Base-by-base conservation (phyloP, 192 early-diverging fungal species). In the Globomyces pollinis-pini region DNA sequence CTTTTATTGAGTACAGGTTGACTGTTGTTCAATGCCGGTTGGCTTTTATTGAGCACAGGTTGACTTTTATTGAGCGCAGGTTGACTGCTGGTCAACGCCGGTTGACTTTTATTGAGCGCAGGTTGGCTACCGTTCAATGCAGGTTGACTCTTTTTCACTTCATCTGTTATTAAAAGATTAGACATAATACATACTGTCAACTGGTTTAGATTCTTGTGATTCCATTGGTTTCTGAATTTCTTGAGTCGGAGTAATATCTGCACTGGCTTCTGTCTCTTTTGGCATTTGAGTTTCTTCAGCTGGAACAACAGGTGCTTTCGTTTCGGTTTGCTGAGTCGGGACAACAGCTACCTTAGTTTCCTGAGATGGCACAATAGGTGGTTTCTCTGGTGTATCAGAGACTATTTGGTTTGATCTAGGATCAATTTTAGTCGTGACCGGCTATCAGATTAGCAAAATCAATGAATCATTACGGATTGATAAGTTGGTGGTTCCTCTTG, bases 401-500 rank as follows among this genome's bases (percentile, higher is more conserved):
- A 55, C n/a, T 7, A 55, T 26, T 55, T 55, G 29, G n/a, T 55
- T 55, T 16, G 52, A 12, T 55, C 52, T 55, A 55, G 52, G 52
- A 34, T 55, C 52, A 26, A 55, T 55, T 18, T 55, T 55, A 26
- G 38, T 18, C 21, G 26, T 24, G 6, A 24, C 52, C 8, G 52
- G 20, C 0, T n/a, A n/a, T n/a, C n/a, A n/a, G n/a, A n/a, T n/a
- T n/a, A n/a, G n/a, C n/a, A n/a, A n/a, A n/a, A n/a, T n/a, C n/a
- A n/a, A 26, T 20, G 23, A 26, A 26, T 47, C 44, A 26, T 36
- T 55, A 32, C 35, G 29, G 9, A 18, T 21, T 36, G 29, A 34
- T 20, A 2, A 32, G 52, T 24, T 34, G 29, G 3, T 55, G 26
- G 31, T 55, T 55, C 52, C 6, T 15, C 0, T 20, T 39, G 15